Base-by-base conservation (phyloP, 108 stramenopile genomes). In the Nitzschia inconspicua region DNA sequence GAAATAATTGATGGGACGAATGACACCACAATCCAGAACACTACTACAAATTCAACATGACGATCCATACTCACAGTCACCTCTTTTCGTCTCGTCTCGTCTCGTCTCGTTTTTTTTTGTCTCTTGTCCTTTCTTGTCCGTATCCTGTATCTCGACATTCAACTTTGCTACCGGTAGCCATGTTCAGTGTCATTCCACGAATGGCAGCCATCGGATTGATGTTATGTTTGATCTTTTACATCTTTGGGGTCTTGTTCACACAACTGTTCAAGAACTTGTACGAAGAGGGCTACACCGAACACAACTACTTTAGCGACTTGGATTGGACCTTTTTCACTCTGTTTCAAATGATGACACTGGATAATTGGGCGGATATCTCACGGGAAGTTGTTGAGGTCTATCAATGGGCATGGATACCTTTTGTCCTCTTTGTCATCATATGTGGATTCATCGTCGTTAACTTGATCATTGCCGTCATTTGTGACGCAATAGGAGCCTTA, bases 401-500 rank as follows among this genome's bases (percentile, higher is more conserved):
- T 44, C 40, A 59, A 22, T 85, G 81, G 87, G 73, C 83, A 22
- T 85, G 83, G 83, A 28, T 70, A 4, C 83, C 77, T n/a, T 76
- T 85, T 57, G 40, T 85, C 44, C 44, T 51, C 7, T 89, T 83
- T 72, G 79, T 85, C 26, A 72, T 85, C 19, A 77, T 80, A 30
- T 73, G 80, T 19, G 88, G 82, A 24, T 89, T 89, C 65, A 73
- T 89, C 9, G 76, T 84, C 13, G 80, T 85, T 13, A 89, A 89
- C 54, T 60, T 89, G 28, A 85, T 89, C 40, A 84, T 89, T 75
- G 88, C 88, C 46, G 84, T 89, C 20, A 89, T 89, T 53, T 89
- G 88, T 36, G 88, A 89, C 46, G 84, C 84, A 31, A 74, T 89
- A 32, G 53, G 77, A 13, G 66, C 77, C 1, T 39, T 89, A 47